Conservation (phyloP, 306 rosid genomes). For the Herpetospermum pedunculosum region DNA sequence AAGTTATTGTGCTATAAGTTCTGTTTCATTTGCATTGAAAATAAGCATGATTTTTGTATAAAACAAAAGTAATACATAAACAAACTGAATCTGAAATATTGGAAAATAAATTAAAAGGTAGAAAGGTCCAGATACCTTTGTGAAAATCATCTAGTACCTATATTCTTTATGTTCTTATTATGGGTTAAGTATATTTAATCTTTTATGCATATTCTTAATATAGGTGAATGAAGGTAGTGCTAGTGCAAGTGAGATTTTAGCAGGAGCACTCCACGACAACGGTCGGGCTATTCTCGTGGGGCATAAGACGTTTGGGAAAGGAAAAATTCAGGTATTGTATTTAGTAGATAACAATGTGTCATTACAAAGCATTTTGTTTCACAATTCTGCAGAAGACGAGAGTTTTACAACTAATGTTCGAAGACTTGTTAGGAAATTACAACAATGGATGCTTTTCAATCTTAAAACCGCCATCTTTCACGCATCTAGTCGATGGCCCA, state of each 20-base stretch:
- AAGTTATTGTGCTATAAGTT: not conserved
- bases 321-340: slow-evolving; percentile 75
- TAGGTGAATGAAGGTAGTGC: slow-evolving; percentile 99
- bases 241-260: slow-evolving; percentile 93
- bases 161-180: not conserved
- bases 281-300: slow-evolving; percentile 87
- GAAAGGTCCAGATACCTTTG: not conserved
- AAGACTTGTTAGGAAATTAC: too few species aligned
- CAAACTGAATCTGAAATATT: not conserved
- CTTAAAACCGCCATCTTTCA: not conserved
- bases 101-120: not conserved
- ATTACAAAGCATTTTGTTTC: not conserved
- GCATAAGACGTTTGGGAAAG: slow-evolving; percentile 91
- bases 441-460: not conserved
- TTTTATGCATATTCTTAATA: not conserved
- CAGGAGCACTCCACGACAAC: slow-evolving; percentile 92
- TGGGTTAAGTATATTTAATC: not conserved
- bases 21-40: not conserved
- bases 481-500: not conserved
- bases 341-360: not conserved
- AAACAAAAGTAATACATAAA: not conserved
- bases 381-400: not conserved
- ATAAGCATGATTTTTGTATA: not conserved
- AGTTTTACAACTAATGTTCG: not conserved
- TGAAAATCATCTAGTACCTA: not conserved